These are phyloP conservation scores for Hemileccinum impolitum DNA, from an alignment of 768 basidiomycete genomes.

Conservation along the genomic window DNA sequence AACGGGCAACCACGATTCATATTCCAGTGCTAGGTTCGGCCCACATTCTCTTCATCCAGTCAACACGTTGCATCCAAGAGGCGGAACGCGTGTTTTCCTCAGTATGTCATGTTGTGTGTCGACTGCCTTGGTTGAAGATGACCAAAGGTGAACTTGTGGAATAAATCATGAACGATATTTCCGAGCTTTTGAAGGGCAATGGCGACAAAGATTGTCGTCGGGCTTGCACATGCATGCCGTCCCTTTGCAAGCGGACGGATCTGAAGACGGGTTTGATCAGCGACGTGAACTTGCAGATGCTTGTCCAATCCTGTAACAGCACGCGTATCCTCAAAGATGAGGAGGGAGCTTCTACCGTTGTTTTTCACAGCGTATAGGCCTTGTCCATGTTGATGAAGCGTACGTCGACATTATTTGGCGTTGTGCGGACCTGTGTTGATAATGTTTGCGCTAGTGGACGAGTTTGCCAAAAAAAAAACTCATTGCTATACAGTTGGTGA, in stretches of 20 bases:
- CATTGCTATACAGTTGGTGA: slow-evolving; percentile 15
- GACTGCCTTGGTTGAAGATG: not conserved
- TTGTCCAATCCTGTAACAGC: slow-evolving; percentile 20
- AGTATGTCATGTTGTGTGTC: not conserved
- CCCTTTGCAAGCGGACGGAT: slow-evolving; percentile 22
- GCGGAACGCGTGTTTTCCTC: slow-evolving; percentile 5
- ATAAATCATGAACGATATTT: slow-evolving; percentile 9
- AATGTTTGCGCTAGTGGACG: slow-evolving; percentile 15
- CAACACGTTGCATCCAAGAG: slow-evolving; percentile 10
- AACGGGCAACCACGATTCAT: too few species aligned
- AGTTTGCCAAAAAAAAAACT: slow-evolving; percentile 11
- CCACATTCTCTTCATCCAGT: not conserved
- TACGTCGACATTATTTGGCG: slow-evolving; percentile 2
- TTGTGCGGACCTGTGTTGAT: not conserved
- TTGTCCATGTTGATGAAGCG: slow-evolving; percentile 24
- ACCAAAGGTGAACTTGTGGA: slow-evolving; percentile 1
- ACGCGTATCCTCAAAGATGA: slow-evolving; percentile 2
- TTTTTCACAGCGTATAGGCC: slow-evolving; percentile 26
- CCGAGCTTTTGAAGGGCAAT: slow-evolving; percentile 11
- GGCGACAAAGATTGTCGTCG: slow-evolving; percentile 9
- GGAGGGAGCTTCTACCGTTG: slow-evolving; percentile 17
- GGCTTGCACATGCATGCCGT: slow-evolving; percentile 27
- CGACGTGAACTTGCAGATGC: slow-evolving; percentile 14
- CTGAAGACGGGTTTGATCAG: slow-evolving; percentile 13
- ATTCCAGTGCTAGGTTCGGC: not conserved